These are phyloP conservation scores for Kodamaea anthophila DNA, from an alignment of 1,139 yeast genomes.

Conservation along the genomic window DNA sequence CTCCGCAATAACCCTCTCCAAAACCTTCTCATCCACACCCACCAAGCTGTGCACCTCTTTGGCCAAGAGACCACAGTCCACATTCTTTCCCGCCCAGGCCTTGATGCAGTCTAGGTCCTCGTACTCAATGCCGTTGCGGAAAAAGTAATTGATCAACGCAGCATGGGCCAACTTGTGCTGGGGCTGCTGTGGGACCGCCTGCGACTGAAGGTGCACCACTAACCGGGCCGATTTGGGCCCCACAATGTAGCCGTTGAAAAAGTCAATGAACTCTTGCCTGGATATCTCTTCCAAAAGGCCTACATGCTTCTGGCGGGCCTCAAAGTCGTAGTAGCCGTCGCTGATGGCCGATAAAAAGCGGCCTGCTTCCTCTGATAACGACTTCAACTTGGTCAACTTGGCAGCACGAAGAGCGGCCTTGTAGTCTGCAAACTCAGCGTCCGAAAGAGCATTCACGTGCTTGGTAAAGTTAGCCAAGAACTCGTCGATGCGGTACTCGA, in stretches of 20 bases:
- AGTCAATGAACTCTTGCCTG: constrained; percentile 50
- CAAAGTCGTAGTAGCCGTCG: constrained; percentile 75
- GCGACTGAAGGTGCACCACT: constrained; percentile 66
- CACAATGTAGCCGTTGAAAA: constrained; percentile 45
- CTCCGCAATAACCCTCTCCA: constrained; percentile 8
- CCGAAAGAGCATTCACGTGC: constrained; percentile 38
- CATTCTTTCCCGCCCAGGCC: constrained; percentile 14
- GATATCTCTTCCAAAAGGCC: constrained; percentile 46
- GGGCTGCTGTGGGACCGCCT: constrained; percentile 27
- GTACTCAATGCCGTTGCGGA: constrained; percentile 18
- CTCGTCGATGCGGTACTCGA: constrained; percentile 70
- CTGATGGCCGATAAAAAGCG: constrained; percentile 64
- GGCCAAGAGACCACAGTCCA: constrained; percentile 9
- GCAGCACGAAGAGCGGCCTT: constrained; percentile 62
- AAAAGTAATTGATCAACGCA: constrained; percentile 24
- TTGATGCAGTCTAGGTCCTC: constrained; percentile 22
- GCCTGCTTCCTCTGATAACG: constrained; percentile 66
- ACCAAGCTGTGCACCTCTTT: constrained; percentile 5
- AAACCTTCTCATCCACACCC: constrained; percentile 8
- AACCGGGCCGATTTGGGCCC: constrained; percentile 38
- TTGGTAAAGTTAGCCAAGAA: constrained; percentile 44
- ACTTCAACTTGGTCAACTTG: constrained; percentile 67
- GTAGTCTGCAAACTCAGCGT: constrained; percentile 61
- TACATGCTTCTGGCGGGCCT: constrained; percentile 51
- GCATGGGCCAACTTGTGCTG: constrained; percentile 20